Conservation (phyloP, 202 grass and related monocot species). For the Eragrostis tef region DNA sequence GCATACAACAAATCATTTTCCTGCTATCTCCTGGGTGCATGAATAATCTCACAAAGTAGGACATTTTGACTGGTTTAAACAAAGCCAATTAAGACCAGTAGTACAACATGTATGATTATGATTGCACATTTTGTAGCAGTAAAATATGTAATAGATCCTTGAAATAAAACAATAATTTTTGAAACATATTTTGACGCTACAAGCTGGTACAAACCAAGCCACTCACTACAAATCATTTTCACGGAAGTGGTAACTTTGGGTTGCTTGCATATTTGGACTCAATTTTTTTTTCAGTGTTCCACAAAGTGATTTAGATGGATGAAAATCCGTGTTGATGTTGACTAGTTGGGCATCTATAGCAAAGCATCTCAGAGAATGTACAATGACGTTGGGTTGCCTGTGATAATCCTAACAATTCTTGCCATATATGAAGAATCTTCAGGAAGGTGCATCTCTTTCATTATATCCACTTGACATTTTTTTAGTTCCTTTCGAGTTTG, state of each 20-base stretch:
- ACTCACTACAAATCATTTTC: not conserved
- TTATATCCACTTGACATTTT: constrained; percentile 1
- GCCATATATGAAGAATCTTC: not conserved
- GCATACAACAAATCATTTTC: constrained; percentile 26
- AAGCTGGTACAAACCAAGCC: too few relatives aligned
- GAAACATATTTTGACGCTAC: too few relatives aligned
- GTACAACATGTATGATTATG: too few relatives aligned
- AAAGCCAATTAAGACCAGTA: too few relatives aligned
- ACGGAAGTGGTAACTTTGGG: not conserved
- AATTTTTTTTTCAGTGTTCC: not conserved
- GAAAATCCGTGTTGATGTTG: not conserved
- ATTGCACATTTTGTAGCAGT: too few relatives aligned
- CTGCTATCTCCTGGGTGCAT: too few relatives aligned
- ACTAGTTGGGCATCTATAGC: constrained; percentile 9
- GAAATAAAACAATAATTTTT: too few relatives aligned
- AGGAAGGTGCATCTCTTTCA: constrained; percentile 10
- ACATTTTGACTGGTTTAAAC: too few relatives aligned
- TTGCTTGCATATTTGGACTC: not conserved
- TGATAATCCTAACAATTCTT: constrained; percentile 1
- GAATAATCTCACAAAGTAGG: too few relatives aligned
- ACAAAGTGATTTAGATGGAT: not conserved
- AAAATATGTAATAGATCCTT: too few relatives aligned
- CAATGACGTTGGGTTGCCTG: not conserved
- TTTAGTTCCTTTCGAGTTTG: not conserved
- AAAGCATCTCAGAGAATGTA: constrained; percentile 5